Conservation (phyloP, 495 filamentous ascomycete genomes). For the Chaetomium cochliodes region DNA sequence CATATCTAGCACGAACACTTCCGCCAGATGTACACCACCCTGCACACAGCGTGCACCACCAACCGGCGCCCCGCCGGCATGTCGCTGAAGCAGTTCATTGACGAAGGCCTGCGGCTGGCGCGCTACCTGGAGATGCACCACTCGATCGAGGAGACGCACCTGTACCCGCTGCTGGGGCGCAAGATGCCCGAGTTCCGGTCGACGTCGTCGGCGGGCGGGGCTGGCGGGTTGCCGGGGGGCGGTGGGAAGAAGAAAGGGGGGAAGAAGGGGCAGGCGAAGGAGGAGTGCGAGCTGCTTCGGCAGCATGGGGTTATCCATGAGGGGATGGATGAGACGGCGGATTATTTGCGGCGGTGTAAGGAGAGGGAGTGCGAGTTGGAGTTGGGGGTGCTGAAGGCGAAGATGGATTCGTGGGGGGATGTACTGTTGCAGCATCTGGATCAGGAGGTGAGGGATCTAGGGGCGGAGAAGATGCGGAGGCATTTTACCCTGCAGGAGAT, state of each 20-base stretch:
- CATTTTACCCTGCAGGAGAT: slow-evolving; percentile 82
- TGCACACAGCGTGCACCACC: slow-evolving; percentile 59
- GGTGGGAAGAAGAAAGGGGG: slow-evolving; percentile 14
- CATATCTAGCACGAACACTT: slow-evolving; percentile 68
- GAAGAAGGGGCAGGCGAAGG: slow-evolving; percentile 18
- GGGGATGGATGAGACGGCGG: slow-evolving; percentile 70
- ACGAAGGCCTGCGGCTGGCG: slow-evolving; percentile 62
- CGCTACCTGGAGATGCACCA: slow-evolving; percentile 74
- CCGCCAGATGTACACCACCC: slow-evolving; percentile 65
- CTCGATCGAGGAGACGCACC: slow-evolving; percentile 75
- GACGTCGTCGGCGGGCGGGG: background rate
- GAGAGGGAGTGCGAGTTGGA: slow-evolving; percentile 66
- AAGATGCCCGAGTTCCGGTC: slow-evolving; percentile 76
- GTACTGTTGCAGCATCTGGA: slow-evolving; percentile 73
- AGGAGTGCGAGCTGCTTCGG: slow-evolving; percentile 56
- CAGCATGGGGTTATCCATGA: slow-evolving; percentile 82
- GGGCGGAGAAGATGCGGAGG: slow-evolving; percentile 82
- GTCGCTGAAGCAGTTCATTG: slow-evolving; percentile 59
- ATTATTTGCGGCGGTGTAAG: slow-evolving; percentile 64
- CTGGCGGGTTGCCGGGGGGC: no score
- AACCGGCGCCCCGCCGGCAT: slow-evolving; percentile 56
- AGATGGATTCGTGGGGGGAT: slow-evolving; percentile 64
- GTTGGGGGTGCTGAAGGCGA: slow-evolving; percentile 61
- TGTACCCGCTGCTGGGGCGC: slow-evolving; percentile 74
- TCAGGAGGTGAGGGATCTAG: slow-evolving; percentile 67